phyloP scores from a whole-genome alignment of 192 early-diverging fungal genomes.

The Backusella macrospora region DNA sequence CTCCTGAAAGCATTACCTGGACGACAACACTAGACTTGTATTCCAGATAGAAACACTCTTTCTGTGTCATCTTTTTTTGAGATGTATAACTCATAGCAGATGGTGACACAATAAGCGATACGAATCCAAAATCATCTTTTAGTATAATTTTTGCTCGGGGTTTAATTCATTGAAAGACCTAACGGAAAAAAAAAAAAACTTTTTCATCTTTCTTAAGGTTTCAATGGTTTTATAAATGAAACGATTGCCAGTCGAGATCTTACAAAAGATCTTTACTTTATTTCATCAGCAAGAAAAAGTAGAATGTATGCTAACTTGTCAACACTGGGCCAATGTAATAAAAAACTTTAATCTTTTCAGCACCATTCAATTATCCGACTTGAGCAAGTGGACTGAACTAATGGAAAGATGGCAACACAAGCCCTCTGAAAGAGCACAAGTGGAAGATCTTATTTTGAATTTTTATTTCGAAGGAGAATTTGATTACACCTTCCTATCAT shows the following conservation, averaged over 20 bases:
- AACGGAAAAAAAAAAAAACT: too few species aligned
- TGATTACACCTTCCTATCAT: neutral
- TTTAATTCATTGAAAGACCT: too few species aligned
- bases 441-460: neutral
- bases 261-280: neutral
- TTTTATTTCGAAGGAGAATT: neutral
- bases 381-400: neutral
- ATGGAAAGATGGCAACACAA: neutral
- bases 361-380: neutral
- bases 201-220: too few species aligned
- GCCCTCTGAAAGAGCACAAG: neutral
- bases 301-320: neutral
- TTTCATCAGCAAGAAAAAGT: neutral
- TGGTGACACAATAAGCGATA: too few species aligned
- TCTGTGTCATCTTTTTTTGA: too few species aligned
- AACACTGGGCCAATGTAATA: neutral
- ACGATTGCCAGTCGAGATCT: neutral
- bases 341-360: neutral
- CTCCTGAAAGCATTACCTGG: too few species aligned
- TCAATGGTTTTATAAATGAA: too few species aligned
- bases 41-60: too few species aligned
- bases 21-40: too few species aligned
- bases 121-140: too few species aligned
- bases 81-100: too few species aligned
- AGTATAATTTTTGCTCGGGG: too few species aligned